phyloP scores from a whole-genome alignment of 148 eudicot species.

The Dianthus caryophyllus region DNA sequence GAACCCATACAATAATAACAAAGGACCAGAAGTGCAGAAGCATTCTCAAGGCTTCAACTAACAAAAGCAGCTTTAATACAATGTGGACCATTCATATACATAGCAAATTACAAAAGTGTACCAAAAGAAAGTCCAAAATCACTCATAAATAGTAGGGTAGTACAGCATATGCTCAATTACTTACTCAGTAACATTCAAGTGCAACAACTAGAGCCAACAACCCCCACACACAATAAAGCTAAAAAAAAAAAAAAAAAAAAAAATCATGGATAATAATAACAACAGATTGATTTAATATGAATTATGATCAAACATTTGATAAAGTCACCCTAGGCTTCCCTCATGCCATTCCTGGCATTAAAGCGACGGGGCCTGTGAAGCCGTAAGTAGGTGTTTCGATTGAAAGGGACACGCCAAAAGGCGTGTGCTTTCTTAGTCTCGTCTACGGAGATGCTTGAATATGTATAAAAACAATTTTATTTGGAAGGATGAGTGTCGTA shows the following conservation, averaged over 20 bases:
- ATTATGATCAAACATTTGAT: constrained; percentile 22
- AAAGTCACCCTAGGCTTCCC: constrained; percentile 19
- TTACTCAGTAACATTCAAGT: not conserved
- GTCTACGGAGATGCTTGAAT: not conserved
- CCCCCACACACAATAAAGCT: not conserved
- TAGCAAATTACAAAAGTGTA: not conserved
- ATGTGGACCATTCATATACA: not conserved
- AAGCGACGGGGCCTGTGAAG: constrained; percentile 18
- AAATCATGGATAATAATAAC: constrained; percentile 4
- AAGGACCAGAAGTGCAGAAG: no score
- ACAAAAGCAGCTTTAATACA: not conserved
- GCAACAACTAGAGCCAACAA: no score
- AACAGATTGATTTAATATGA: constrained; percentile 13
- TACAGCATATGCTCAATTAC: not conserved
- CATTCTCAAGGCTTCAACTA: not conserved
- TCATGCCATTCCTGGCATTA: constrained; percentile 27
- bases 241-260: not conserved
- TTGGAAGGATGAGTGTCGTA: not conserved
- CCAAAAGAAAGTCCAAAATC: no score
- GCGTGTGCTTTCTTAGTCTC: constrained; percentile 4
- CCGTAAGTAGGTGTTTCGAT: not conserved
- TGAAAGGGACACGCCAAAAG: not conserved
- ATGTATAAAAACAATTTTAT: not conserved
- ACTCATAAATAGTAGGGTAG: not conserved
- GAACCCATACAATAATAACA: no score